phyloP scores from a whole-genome alignment of 148 eudicot species.

The Arbutus unedo region DNA sequence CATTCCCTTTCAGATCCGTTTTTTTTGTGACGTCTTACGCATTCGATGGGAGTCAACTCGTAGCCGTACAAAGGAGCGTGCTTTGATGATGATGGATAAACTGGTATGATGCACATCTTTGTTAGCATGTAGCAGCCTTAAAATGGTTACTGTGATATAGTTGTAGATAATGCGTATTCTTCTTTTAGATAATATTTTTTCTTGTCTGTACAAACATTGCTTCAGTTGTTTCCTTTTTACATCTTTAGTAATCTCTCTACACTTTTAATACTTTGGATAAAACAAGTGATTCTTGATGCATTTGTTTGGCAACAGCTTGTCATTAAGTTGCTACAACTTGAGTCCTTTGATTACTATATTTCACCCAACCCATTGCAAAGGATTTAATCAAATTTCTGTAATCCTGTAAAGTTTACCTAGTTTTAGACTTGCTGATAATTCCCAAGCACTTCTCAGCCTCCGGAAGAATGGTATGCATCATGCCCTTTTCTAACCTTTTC shows the following conservation, averaged over 20 bases:
- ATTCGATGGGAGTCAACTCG: slow-evolving; percentile 92
- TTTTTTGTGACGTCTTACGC: slow-evolving; percentile 74
- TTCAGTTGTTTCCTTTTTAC: background rate
- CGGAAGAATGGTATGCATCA: background rate
- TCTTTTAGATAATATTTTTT: background rate
- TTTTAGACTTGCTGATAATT: background rate
- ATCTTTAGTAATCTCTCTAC: background rate
- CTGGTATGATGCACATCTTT: slow-evolving; percentile 42
- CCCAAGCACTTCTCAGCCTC: background rate
- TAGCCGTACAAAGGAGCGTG: slow-evolving; percentile 89
- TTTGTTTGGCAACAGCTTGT: background rate
- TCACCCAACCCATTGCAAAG: background rate
- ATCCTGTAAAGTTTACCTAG: background rate
- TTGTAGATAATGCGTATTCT: background rate
- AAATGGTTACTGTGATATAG: background rate
- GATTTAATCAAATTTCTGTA: background rate
- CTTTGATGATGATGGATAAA: slow-evolving; percentile 90
- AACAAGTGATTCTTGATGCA: background rate
- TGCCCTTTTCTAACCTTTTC: background rate
- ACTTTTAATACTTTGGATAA: background rate
- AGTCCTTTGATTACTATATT: background rate
- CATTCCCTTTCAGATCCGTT: slow-evolving; percentile 42
- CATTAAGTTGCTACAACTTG: background rate
- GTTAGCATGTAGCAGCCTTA: slow-evolving; percentile 1
- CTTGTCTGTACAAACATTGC: background rate